These are phyloP conservation scores for Ophiostoma ips DNA, from an alignment of 2,329 filamentous ascomycete species.

Conservation along the genomic window DNA sequence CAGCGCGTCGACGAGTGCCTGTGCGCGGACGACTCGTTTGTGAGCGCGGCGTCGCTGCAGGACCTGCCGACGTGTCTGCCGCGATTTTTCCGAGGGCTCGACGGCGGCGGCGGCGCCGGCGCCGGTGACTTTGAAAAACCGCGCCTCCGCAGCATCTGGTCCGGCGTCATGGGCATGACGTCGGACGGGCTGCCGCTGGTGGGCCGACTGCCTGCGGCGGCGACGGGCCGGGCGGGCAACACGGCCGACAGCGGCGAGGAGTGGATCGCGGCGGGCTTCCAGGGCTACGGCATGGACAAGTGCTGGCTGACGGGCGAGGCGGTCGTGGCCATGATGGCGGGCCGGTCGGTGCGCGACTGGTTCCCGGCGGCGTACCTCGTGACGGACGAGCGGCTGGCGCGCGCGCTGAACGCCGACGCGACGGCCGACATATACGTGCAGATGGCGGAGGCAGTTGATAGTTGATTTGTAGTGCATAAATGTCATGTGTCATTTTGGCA, in stretches of 20 bases:
- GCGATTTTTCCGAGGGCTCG: slow-evolving; percentile 3
- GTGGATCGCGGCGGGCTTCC: slow-evolving; percentile 15
- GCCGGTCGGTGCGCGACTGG: not conserved
- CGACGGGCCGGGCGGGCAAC: not conserved
- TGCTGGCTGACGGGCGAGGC: slow-evolving; percentile 13
- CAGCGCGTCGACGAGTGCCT: slow-evolving; percentile 7
- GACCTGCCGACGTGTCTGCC: not conserved
- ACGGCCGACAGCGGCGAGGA: slow-evolving; percentile 1
- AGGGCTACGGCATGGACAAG: slow-evolving; percentile 16
- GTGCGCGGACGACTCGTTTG: slow-evolving; percentile 3
- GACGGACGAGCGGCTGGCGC: not conserved
- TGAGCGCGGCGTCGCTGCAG: not conserved
- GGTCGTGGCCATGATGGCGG: slow-evolving; percentile 4
- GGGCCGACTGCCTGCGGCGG: slow-evolving; percentile 1
- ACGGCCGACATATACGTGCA: not conserved
- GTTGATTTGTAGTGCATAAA: no score
- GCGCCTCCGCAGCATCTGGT: slow-evolving; percentile 5
- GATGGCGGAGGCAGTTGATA: no score
- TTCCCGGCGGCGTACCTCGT: not conserved
- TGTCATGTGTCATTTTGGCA: no score
- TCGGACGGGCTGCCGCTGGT: slow-evolving; percentile 10
- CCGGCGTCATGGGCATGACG: slow-evolving; percentile 9
- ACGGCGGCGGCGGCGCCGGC: not conserved
- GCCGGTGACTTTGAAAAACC: not conserved
- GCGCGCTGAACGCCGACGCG: not conserved